Percentiles rank a stretch among this genome's conserved stretches.
phyloP scores from a whole-genome alignment of 164 flowering plant species.

The Stephania yunnanensis region DNA sequence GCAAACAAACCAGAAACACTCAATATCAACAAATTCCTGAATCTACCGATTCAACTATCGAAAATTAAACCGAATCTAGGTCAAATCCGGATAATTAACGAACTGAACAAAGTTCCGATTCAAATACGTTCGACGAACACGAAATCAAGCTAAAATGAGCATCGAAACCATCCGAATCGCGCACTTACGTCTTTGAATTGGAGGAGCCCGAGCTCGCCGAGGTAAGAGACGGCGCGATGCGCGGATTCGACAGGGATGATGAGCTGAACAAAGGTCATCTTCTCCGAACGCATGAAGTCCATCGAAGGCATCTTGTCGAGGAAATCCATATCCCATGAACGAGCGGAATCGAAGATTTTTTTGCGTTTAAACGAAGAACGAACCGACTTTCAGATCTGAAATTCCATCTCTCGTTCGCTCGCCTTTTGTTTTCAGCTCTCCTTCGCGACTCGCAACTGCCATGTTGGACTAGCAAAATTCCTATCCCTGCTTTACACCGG shows the following conservation, averaged over 20 bases:
- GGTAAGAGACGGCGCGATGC: conserved; percentile 75
- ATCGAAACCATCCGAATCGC: not conserved
- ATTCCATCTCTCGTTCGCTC: not conserved
- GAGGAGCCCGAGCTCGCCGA: conserved; percentile 86
- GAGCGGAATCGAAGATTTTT: conserved; percentile 5
- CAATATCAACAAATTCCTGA: not conserved
- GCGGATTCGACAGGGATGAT: conserved; percentile 91
- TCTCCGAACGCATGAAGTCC: conserved; percentile 98
- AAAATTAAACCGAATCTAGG: not conserved
- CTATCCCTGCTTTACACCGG: not conserved
- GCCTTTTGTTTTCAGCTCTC: conserved; percentile 16
- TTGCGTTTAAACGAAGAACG: not conserved
- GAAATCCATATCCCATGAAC: conserved; percentile 33
- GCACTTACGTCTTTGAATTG: conserved; percentile 79
- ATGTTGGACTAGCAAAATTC: conserved; percentile 4
- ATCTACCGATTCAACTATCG: not conserved
- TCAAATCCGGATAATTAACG: not conserved
- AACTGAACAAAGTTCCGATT: not conserved
- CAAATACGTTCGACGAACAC: not conserved
- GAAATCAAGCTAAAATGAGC: not conserved
- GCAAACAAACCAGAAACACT: not conserved
- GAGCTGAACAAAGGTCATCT: conserved; percentile 79
- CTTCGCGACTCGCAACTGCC: conserved; percentile 28
- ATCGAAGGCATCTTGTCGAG: conserved; percentile 56
- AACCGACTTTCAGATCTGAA: conserved; percentile 25